Evolutionary conservation across 2,329 filamentous ascomycete genomes (phyloP), one percentile per base, ranked within the genome.

Genomic region (Thelonectria blattea): DNA sequence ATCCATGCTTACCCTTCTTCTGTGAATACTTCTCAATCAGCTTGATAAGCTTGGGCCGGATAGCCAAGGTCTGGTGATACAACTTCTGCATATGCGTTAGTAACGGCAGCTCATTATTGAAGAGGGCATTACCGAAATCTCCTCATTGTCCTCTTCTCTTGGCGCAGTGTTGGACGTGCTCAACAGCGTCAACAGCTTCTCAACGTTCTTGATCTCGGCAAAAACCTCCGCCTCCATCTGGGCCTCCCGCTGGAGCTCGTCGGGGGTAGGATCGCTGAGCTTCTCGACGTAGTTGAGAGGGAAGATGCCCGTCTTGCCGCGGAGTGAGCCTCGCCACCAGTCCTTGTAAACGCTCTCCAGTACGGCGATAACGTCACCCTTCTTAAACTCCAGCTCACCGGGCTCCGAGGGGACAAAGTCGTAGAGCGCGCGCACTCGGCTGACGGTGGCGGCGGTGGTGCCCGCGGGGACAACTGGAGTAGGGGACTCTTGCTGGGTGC

Each of bases 241-340:
- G 3, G 95, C 94, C 79, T 99, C 95, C 58, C 92, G 88, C 77
- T 97, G 93, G 67, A 99, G 78, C 81, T 99, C 95, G 68, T 98
- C 94, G 17, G 89, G 89, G 0, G 95, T 98, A 5, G 95, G 95
- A 72, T 99, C 95, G 56, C 93, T 88, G 65, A 99, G 82, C 78
- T 99, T 99, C 80, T 99, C 95, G 15, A 99, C 95, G 73, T 99
- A 99, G 79, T 99, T 99, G 66, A 99, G 85, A 7, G 95, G 95
- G 77, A 99, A 99, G 66, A 99, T 99, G 69, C 95, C 95, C 7
- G 93, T 97, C 76, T 97, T 92, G 18, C 95, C 95, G 73, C 93
- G 88, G 60, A 99, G 81, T 43, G 93, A 96, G 1, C 95, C 95
- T 70, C 96, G 94, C 95, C 95, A 99, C 95, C 95, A 99, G 76